A percentile compares a stretch with the other conserved stretches of the same genome.
Evolutionary conservation across 2,329 filamentous ascomycete genomes (phyloP).

Genomic region (Calonectria pseudoreteaudii): DNA sequence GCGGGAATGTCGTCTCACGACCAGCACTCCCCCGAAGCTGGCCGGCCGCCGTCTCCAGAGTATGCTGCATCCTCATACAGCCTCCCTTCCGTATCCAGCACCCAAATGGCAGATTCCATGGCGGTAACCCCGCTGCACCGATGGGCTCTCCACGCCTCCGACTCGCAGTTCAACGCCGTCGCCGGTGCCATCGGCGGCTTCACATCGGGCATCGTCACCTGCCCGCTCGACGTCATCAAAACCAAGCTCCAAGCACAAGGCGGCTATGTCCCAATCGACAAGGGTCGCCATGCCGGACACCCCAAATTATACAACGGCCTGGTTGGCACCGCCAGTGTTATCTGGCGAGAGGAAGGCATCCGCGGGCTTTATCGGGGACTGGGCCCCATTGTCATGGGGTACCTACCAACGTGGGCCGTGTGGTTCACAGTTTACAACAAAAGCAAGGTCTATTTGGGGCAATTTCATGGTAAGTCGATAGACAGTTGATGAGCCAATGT

Average conservation of each 20-base stretch:
- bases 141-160: slow-evolving; percentile 68
- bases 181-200: slow-evolving; percentile 91
- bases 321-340: slow-evolving; percentile 85
- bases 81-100: slow-evolving; percentile 47
- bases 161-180: slow-evolving; percentile 81
- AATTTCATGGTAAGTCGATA: slow-evolving; percentile 69
- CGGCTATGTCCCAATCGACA: slow-evolving; percentile 72
- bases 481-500: background rate
- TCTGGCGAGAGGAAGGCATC: slow-evolving; percentile 89
- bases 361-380: slow-evolving; percentile 93
- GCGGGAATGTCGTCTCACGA: slow-evolving; percentile 64
- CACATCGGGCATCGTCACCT: slow-evolving; percentile 93
- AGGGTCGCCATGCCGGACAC: slow-evolving; percentile 61
- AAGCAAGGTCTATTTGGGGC: slow-evolving; percentile 79
- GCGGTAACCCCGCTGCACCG: slow-evolving; percentile 61
- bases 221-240: slow-evolving; percentile 98
- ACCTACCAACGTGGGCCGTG: slow-evolving; percentile 97
- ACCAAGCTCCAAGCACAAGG: slow-evolving; percentile 97
- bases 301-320: slow-evolving; percentile 84
- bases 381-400: slow-evolving; percentile 94
- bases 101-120: slow-evolving; percentile 47
- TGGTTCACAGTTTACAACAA: slow-evolving; percentile 98
- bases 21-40: slow-evolving; percentile 52
- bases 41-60: slow-evolving; percentile 47
- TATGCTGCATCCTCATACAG: slow-evolving; percentile 53